These are phyloP conservation scores for Sphagnum contortum DNA, from an alignment of 225 moss, liverwort and hornwort species.

Conservation along the genomic window DNA sequence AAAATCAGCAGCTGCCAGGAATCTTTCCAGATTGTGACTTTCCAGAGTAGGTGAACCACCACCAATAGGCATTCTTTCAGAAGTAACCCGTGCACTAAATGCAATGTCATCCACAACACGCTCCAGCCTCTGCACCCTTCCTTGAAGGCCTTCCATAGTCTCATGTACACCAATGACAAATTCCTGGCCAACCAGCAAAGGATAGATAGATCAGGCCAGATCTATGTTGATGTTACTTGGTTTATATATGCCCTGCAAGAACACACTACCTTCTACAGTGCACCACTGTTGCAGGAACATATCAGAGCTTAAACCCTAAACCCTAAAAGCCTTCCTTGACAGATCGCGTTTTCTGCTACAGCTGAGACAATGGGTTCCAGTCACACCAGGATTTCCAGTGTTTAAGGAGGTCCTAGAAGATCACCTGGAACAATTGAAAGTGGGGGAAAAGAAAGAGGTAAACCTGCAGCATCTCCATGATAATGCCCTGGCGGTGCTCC, in stretches of 20 bases:
- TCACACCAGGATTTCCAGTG: no score
- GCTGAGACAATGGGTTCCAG: no score
- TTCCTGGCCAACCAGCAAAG: constrained; percentile 28
- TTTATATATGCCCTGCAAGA: no score
- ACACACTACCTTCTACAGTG: no score
- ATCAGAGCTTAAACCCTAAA: no score
- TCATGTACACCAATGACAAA: constrained; percentile 65
- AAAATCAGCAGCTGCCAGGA: constrained; percentile 40
- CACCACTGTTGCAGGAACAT: no score
- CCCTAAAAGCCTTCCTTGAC: no score
- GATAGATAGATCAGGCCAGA: no score
- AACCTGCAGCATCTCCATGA: constrained; percentile 44
- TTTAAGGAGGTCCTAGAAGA: no score
- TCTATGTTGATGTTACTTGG: no score
- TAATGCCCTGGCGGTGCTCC: constrained; percentile 38
- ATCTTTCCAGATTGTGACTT: constrained; percentile 33
- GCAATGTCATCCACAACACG: constrained; percentile 31
- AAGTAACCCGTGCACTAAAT: constrained; percentile 25
- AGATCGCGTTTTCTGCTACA: no score
- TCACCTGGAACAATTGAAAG: no score
- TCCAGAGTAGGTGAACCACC: constrained; percentile 32
- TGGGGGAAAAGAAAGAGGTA: not conserved
- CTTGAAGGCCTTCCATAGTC: constrained; percentile 61
- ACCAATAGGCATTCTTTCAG: constrained; percentile 29
- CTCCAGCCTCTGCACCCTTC: constrained; percentile 61